These are phyloP conservation scores for Cystofilobasidium capitatum DNA, from an alignment of 768 basidiomycete species.

Conservation along the genomic window DNA sequence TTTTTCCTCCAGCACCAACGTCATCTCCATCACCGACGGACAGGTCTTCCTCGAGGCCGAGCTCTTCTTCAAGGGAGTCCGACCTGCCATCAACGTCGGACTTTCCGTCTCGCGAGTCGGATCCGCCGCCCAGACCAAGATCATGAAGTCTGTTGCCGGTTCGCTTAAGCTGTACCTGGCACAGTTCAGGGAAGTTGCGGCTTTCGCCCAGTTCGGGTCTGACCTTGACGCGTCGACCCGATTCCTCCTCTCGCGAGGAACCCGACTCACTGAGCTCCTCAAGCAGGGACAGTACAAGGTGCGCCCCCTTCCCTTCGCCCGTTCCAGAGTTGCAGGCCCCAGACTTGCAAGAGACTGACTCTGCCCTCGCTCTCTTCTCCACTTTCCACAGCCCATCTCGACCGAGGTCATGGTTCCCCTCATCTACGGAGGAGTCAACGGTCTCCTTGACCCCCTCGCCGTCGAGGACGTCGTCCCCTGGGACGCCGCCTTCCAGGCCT, in stretches of 20 bases:
- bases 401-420: constrained; percentile 97
- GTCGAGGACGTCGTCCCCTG: constrained; percentile 76
- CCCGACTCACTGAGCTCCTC: constrained; percentile 92
- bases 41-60: constrained; percentile 99
- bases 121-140: constrained; percentile 98
- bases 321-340: background rate
- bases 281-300: constrained; percentile 44
- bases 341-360: background rate
- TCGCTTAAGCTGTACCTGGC: constrained; percentile 85
- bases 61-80: constrained; percentile 99
- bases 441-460: constrained; percentile 92
- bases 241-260: constrained; percentile 95
- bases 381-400: constrained; percentile 57
- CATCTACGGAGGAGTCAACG: constrained; percentile 99
- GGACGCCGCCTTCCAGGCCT: constrained; percentile 84
- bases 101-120: constrained; percentile 96
- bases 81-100: constrained; percentile 99
- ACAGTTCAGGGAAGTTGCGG: constrained; percentile 99
- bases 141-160: constrained; percentile 99
- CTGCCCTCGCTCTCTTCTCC: background rate
- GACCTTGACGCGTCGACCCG: constrained; percentile 99
- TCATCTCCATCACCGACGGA: constrained; percentile 99
- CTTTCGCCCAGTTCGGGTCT: constrained; percentile 97
- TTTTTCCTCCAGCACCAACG: constrained; percentile 48
- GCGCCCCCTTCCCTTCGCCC: constrained; percentile 36